Evolutionary conservation across 2,329 filamentous ascomycete genomes (phyloP), one percentile per base, ranked within the genome.

Genomic region (Endothia cerciana): DNA sequence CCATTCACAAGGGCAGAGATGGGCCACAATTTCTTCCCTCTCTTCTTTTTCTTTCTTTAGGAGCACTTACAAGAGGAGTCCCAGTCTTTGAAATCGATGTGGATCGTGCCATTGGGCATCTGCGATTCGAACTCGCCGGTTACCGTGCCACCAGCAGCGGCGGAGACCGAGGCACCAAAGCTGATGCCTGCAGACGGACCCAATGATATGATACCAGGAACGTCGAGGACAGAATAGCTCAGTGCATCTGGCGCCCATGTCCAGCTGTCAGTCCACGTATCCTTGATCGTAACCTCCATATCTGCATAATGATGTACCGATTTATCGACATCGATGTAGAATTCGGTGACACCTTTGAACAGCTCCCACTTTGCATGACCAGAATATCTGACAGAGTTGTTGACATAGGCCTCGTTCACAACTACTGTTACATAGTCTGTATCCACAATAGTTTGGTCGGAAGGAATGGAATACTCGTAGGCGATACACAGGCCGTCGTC

Each of bases 321-420:
- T 47, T 71, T 71, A 59, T 72, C 67, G 47, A 72, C 60, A 57
- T 72, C 69, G 65, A 71, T 65, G 41, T 68, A 68, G 49, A 72
- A 69, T 53, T 71, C 61, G 59, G 69, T 68, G 4, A 72, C 68
- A 57, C 65, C 69, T 7, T 66, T 63, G 25, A 71, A 41, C 56
- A 71, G 41, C 49, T 68, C 65, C 68, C 70, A 72, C 47, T 71
- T 69, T 3, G 71, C 62, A 47, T 69, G 69, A 45, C 71, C 71
- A 55, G 70, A 69, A 51, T 71, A 72, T 33, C 66, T 68, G 43
- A 71, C 68, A 60, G 68, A 66, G 63, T 71, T 70, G 58, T 63
- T 61, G 47, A 72, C 59, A 17, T 67, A 57, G 68, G 68, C 68
- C 57, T 70, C 65, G 68, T 72, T 69, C 61, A 71, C 68, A n/a